Evolutionary conservation across 2,329 filamentous ascomycete species (phyloP), one percentile per base, ranked within the genome.

Genomic region (Colletotrichum lupini): DNA sequence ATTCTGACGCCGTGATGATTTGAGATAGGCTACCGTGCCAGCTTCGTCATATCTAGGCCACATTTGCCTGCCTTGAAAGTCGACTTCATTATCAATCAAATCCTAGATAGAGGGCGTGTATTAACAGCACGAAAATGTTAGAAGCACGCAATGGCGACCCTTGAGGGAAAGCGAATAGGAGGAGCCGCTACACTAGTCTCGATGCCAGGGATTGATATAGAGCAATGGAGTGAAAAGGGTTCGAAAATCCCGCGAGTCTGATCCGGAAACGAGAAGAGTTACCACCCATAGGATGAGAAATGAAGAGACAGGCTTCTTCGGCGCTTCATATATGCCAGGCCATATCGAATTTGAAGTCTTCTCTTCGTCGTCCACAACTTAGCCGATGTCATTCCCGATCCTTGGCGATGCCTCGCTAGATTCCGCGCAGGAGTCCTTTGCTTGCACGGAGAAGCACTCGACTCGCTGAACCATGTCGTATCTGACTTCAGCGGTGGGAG

Each of bases 61-160:
- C 62, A 59, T 5, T 63, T 62, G 9, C 7, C 67, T 6, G 24
- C 9, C 74, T 71, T 9, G 1, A 1, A 16, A 3, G 8, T n/a
- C 1, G 26, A 26, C 3, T 22, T n/a, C 2, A 32, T 32, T 26
- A 49, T 5, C 46, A n/a, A 56, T 76, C 24, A 80, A 76, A n/a
- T 73, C n/a, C 9, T 5, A 8, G 9, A 5, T 35, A 12, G 11
- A 7, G 9, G 7, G 12, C 42, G 24, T 49, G 5, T 59, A 22
- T 22, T 2, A 22, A 6, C 30, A 4, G n/a, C 16, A 26, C 1
- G 0, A 1, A 35, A 35, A 19, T 2, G 4, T 56, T 22, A 9
- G 42, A 49, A 79, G 4, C 83, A 75, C 81, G 87, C 77, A 80
- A 87, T 78, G 72, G 87, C 83, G 22, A 80, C 82, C 19, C 86